phyloP scores from a whole-genome alignment of 441 rosid species.

The Geranium incanum region DNA sequence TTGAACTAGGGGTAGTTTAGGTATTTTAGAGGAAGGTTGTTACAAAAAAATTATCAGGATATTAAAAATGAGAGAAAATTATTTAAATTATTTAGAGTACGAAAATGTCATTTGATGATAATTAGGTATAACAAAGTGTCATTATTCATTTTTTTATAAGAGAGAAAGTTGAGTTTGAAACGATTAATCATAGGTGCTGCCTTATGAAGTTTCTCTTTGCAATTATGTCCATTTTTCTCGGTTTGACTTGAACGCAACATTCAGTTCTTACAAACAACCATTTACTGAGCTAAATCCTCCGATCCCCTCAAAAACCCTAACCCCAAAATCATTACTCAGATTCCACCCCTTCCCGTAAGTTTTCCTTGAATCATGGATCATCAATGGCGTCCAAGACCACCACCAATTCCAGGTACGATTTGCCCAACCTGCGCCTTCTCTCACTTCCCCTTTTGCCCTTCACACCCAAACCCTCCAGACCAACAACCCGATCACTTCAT shows the following conservation, averaged over 20 bases:
- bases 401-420: slow-evolving; percentile 35
- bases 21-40: too few species aligned
- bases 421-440: slow-evolving; percentile 56
- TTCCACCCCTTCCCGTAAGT: background rate
- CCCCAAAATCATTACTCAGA: background rate
- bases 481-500: slow-evolving; percentile 20
- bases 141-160: too few species aligned
- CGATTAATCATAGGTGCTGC: too few species aligned
- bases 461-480: slow-evolving; percentile 35
- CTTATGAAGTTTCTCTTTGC: too few species aligned
- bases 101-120: too few species aligned
- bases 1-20: too few species aligned
- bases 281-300: background rate
- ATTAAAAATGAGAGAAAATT: too few species aligned
- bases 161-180: too few species aligned
- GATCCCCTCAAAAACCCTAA: background rate
- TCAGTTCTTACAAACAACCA: background rate
- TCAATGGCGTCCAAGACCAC: slow-evolving; percentile 55
- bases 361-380: slow-evolving; percentile 32
- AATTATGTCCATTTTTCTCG: background rate
- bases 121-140: too few species aligned
- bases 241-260: background rate
- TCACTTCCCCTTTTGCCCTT: slow-evolving; percentile 77
- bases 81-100: too few species aligned
- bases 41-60: too few species aligned